Evolutionary conservation across 164 flowering plant genomes (phyloP).

Genomic region (Vitis riparia): DNA sequence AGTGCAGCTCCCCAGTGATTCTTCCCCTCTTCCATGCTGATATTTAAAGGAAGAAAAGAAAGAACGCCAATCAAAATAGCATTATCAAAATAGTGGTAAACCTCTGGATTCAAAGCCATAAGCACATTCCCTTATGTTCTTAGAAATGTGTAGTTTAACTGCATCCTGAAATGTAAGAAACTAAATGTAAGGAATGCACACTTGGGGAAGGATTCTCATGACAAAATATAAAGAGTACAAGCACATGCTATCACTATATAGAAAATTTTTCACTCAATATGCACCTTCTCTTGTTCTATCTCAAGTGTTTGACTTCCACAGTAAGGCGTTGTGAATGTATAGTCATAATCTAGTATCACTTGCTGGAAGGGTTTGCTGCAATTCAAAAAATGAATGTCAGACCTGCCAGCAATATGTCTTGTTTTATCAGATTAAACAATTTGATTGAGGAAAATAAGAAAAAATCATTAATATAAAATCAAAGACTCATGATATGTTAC

Average conservation of each 20-base stretch:
- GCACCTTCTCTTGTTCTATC: slow-evolving; percentile 46
- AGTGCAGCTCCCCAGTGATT: slow-evolving; percentile 23
- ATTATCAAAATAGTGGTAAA: background rate
- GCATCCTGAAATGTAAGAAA: background rate
- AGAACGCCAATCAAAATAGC: slow-evolving; percentile 6
- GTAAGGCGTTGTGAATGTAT: slow-evolving; percentile 98
- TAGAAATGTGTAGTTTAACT: background rate
- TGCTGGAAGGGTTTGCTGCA: slow-evolving; percentile 89
- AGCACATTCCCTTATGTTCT: background rate
- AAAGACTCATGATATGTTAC: too few relatives aligned
- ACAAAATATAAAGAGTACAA: background rate
- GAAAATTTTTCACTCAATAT: slow-evolving; percentile 1
- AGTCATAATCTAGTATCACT: slow-evolving; percentile 94
- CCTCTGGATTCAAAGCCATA: background rate
- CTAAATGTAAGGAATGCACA: background rate
- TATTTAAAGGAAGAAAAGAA: background rate
- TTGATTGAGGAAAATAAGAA: background rate
- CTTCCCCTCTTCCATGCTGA: slow-evolving; percentile 32
- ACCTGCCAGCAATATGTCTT: background rate
- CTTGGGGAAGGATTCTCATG: background rate
- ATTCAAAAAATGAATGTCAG: background rate
- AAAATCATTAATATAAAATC: too few relatives aligned
- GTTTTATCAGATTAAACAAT: background rate
- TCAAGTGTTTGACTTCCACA: slow-evolving; percentile 78
- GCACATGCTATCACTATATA: too few relatives aligned